Evolutionary conservation across 2,329 filamentous ascomycete species (phyloP).

Genomic region (Ophiosphaerella herpotricha): DNA sequence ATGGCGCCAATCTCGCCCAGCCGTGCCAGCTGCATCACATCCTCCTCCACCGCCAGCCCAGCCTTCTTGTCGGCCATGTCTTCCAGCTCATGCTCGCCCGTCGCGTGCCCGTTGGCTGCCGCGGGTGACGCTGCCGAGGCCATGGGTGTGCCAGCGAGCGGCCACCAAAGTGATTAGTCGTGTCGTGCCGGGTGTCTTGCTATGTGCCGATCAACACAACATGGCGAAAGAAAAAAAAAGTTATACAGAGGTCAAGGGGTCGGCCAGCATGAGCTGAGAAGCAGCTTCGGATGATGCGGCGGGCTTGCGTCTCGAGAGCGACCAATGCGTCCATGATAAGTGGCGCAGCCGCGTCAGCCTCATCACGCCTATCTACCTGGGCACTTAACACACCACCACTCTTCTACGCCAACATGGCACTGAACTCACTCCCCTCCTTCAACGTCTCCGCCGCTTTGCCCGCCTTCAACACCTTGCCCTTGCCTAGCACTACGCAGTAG

Average conservation of each 20-base stretch:
- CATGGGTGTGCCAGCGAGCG: constrained; percentile 12
- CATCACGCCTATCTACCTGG: background rate
- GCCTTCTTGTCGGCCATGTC: constrained; percentile 43
- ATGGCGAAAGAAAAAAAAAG: no score
- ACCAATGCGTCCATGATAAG: constrained; percentile 18
- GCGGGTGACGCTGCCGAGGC: constrained; percentile 23
- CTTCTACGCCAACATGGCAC: constrained; percentile 37
- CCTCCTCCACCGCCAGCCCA: constrained; percentile 64
- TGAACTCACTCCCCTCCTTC: constrained; percentile 39
- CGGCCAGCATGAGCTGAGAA: no score
- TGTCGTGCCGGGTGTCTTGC: no score
- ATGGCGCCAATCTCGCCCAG: constrained; percentile 85
- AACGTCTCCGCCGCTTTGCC: constrained; percentile 43
- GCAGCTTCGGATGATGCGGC: constrained; percentile 18
- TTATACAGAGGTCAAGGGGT: no score
- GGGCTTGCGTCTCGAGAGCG: constrained; percentile 16
- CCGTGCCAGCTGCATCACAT: constrained; percentile 94
- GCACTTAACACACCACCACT: background rate
- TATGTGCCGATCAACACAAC: no score
- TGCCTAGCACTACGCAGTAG: constrained; percentile 59
- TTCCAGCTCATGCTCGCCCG: constrained; percentile 42
- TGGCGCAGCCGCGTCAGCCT: constrained; percentile 15
- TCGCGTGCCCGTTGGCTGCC: constrained; percentile 29
- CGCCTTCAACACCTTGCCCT: constrained; percentile 52
- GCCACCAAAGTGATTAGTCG: no score